Evolutionary conservation across 225 moss, liverwort and hornwort genomes (phyloP), one percentile per base, ranked within the genome.

Genomic region (Straminergon stramineum): DNA sequence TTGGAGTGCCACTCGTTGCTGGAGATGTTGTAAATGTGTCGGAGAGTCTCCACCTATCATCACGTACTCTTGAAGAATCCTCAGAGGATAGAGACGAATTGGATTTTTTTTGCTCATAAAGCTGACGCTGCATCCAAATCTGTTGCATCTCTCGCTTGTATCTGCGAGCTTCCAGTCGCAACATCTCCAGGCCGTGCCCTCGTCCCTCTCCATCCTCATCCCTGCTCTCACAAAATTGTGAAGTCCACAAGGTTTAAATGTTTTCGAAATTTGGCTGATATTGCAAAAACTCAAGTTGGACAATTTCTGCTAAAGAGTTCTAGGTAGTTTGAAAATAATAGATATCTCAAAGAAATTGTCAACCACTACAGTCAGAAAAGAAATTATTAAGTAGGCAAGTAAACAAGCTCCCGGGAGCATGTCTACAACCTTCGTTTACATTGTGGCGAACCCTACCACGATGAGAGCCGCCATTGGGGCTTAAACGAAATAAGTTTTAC

Each of bases 121-220:
- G 77, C 48, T 91, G 87, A 71, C 89, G 90, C 52, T 85, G 90
- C 89, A 87, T 91, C 79, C 89, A 91, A 84, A 95, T 93, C 32
- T 91, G 85, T 39, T 88, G 93, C 91, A 92, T 92, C 86, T 95
- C 93, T 64, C 84, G 91, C 86, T 93, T 92, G 71, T 95, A 95
- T 91, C 95, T 91, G 81, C 90, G 93, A 88, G 95, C 91, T 93
- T 95, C 95, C 92, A 92, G 43, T 68, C 95, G 95, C 84, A 95
- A 64, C 95, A 92, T 93, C 48, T 90, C 93, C 89, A 95, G 55
- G 32, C 94, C 95, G 65, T 91, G 94, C 67, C 94, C 93, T 79
- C 63, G 90, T 17, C 90, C 83, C 71, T 81, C 87, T 88, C 86
- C 92, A 91, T 95, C 83, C 27, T 89, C 81, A 84, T 93, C 93